These are phyloP conservation scores for Cenchrus purpureus DNA, from an alignment of 176 grass and related monocot species.

Conservation along the genomic window DNA sequence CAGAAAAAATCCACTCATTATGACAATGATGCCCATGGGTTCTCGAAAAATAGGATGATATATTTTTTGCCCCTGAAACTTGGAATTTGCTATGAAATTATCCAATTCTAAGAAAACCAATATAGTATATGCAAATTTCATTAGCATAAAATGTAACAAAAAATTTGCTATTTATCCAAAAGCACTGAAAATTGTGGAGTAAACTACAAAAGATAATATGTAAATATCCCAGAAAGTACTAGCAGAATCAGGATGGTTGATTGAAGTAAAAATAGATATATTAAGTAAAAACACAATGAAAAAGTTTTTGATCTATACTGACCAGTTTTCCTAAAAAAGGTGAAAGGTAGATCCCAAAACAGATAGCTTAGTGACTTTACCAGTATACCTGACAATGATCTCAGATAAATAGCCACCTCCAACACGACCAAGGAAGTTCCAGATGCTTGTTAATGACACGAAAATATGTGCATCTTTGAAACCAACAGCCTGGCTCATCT, in stretches of 20 bases:
- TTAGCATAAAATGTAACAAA: not conserved
- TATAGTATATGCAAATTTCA: not conserved
- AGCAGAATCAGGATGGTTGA: not conserved
- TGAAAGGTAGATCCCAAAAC: conserved; percentile 17
- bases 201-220: not conserved
- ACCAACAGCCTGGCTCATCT: conserved; percentile 88
- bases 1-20: not conserved
- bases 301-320: not conserved
- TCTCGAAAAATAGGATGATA: not conserved
- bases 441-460: conserved; percentile 85
- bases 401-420: conserved; percentile 95
- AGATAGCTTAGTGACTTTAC: conserved; percentile 39
- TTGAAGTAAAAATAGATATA: not conserved
- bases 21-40: not conserved
- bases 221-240: not conserved
- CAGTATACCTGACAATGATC: conserved; percentile 81
- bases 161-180: not conserved
- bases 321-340: not conserved
- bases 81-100: not conserved
- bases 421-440: conserved; percentile 92
- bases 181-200: not conserved
- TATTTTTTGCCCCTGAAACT: not conserved
- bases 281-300: not conserved
- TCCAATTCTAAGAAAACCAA: not conserved
- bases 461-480: conserved; percentile 68